phyloP scores from a whole-genome alignment of 345 rosid species.

The Excoecaria agallocha region DNA sequence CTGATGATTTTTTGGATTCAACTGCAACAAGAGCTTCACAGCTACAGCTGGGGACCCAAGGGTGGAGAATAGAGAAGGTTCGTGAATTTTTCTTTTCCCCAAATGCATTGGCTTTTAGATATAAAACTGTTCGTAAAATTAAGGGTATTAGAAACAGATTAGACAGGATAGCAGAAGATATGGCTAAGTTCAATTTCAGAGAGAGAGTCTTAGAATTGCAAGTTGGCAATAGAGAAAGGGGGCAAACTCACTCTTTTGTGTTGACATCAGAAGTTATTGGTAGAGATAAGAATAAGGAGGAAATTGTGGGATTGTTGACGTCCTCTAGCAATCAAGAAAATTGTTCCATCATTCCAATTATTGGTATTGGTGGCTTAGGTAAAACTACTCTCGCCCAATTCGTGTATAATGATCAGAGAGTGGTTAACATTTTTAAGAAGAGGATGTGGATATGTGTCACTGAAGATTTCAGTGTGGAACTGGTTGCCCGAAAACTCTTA shows the following conservation, averaged over 20 bases:
- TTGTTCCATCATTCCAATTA: slow-evolving; percentile 1
- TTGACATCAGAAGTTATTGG: slow-evolving; percentile 14
- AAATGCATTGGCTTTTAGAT: background rate
- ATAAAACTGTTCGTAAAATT: background rate
- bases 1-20: slow-evolving; percentile 14
- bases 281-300: slow-evolving; percentile 11
- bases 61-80: background rate
- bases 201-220: background rate
- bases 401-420: slow-evolving; percentile 15
- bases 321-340: background rate
- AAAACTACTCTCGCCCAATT: slow-evolving; percentile 19
- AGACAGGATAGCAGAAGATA: slow-evolving; percentile 12
- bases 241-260: slow-evolving; percentile 17
- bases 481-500: slow-evolving; percentile 7
- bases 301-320: background rate
- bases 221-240: slow-evolving; percentile 5
- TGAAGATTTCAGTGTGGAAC: slow-evolving; percentile 11
- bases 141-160: slow-evolving; percentile 1
- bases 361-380: slow-evolving; percentile 22
- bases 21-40: slow-evolving; percentile 8
- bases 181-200: slow-evolving; percentile 8
- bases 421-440: background rate
- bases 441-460: slow-evolving; percentile 21
- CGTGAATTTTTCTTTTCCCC: background rate
- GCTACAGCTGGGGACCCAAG: background rate